A percentile compares a stretch with the other conserved stretches of the same genome.
phyloP scores from a whole-genome alignment of 495 filamentous ascomycete species.

The Hypoxylon lenormandii region DNA sequence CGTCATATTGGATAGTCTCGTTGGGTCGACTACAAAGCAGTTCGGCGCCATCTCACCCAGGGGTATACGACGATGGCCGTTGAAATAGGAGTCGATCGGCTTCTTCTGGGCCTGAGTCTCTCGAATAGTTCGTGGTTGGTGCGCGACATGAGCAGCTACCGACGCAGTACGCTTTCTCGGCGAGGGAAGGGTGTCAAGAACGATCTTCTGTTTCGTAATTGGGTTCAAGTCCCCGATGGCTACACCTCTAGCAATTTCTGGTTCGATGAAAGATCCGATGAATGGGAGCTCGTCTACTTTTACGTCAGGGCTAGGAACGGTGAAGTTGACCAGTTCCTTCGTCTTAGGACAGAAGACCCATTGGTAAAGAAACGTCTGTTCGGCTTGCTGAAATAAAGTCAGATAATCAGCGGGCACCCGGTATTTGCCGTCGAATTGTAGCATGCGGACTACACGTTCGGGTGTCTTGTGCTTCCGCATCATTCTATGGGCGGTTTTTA shows the following conservation, averaged over 20 bases:
- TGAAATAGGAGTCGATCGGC: constrained; percentile 83
- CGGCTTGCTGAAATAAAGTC: constrained; percentile 81
- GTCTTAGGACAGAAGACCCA: constrained; percentile 87
- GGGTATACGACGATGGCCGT: constrained; percentile 74
- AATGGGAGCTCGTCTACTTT: constrained; percentile 76
- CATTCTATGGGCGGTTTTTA: constrained; percentile 92
- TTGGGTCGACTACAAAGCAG: constrained; percentile 66
- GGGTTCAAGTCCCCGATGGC: constrained; percentile 89
- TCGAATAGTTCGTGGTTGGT: constrained; percentile 55
- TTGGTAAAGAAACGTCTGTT: constrained; percentile 92
- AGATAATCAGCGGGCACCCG: constrained; percentile 82
- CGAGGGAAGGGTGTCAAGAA: constrained; percentile 51
- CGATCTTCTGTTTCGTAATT: constrained; percentile 81
- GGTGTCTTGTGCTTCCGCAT: constrained; percentile 88
- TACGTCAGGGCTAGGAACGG: constrained; percentile 68
- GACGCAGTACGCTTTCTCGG: constrained; percentile 58
- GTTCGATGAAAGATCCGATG: constrained; percentile 78
- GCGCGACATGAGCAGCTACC: constrained; percentile 34
- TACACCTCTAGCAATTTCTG: constrained; percentile 76
- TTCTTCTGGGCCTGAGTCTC: constrained; percentile 61
- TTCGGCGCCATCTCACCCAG: constrained; percentile 90
- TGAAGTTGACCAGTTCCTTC: constrained; percentile 77
- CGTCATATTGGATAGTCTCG: constrained; percentile 43
- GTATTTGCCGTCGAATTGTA: constrained; percentile 87
- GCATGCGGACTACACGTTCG: constrained; percentile 80